Evolutionary conservation across 1,139 yeast species (phyloP).

Genomic region (Protomyces gravidus): DNA sequence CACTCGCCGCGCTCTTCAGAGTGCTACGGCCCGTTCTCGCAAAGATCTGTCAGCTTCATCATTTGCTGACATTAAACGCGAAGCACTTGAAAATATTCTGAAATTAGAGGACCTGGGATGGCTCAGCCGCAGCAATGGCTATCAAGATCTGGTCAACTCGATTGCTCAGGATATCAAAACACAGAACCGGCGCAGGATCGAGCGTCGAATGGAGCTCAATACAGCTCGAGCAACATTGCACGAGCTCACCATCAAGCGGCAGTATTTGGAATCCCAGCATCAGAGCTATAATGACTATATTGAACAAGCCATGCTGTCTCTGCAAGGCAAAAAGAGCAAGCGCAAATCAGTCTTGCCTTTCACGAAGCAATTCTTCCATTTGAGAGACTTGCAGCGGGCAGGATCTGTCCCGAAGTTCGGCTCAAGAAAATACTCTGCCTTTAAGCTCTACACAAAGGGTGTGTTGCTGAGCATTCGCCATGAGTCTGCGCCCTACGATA

Average conservation of each 20-base stretch:
- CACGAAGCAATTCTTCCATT: conserved; percentile 74
- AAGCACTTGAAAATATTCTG: conserved; percentile 68
- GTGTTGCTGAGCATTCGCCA: conserved; percentile 54
- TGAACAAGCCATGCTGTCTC: conserved; percentile 58
- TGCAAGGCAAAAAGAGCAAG: conserved; percentile 53
- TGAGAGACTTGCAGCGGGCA: conserved; percentile 61
- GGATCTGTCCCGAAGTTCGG: conserved; percentile 75
- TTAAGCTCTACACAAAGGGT: conserved; percentile 69
- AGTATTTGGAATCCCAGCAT: conserved; percentile 57
- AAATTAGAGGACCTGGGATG: conserved; percentile 69
- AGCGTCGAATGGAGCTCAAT: conserved; percentile 59
- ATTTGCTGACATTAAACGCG: conserved; percentile 72
- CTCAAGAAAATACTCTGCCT: conserved; percentile 74
- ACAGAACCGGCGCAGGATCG: conserved; percentile 63
- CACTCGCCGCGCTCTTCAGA: conserved; percentile 29
- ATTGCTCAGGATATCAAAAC: conserved; percentile 81
- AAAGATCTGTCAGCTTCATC: conserved; percentile 45
- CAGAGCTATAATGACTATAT: conserved; percentile 65
- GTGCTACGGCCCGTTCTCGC: conserved; percentile 19
- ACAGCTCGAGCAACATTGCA: conserved; percentile 58
- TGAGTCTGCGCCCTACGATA: conserved; percentile 55
- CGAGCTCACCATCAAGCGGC: conserved; percentile 59
- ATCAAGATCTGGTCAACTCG: conserved; percentile 74
- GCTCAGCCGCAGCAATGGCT: conserved; percentile 63
- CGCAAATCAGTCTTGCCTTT: conserved; percentile 56